phyloP scores from a whole-genome alignment of 257 asterid genomes.

The Salvia hispanica region DNA sequence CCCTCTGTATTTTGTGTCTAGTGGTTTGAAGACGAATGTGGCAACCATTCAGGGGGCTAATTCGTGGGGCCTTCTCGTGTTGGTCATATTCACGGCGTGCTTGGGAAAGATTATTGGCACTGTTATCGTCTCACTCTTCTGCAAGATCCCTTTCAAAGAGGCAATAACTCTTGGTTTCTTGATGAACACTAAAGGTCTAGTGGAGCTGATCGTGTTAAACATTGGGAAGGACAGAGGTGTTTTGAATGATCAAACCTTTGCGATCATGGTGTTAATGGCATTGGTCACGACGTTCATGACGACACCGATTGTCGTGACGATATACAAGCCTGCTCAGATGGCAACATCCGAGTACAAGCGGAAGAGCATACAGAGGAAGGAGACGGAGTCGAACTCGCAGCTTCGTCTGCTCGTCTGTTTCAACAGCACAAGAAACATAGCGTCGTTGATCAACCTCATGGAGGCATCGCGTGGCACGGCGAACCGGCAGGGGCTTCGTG shows the following conservation, averaged over 20 bases:
- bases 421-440: conserved; percentile 27
- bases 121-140: conserved; percentile 36
- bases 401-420: conserved; percentile 24
- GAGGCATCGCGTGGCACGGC: conserved; percentile 55
- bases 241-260: conserved; percentile 55
- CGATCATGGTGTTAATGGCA: conserved; percentile 56
- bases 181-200: conserved; percentile 53
- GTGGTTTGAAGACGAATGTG: conserved; percentile 48
- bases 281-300: conserved; percentile 49
- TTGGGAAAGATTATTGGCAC: conserved; percentile 53
- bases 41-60: conserved; percentile 53
- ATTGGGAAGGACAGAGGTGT: conserved; percentile 53
- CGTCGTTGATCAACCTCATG: conserved; percentile 46
- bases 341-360: conserved; percentile 43
- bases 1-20: conserved; percentile 53
- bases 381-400: conserved; percentile 17
- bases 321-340: conserved; percentile 52
- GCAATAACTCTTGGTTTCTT: conserved; percentile 53
- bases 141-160: conserved; percentile 49
- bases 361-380: conserved; percentile 44
- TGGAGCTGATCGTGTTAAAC: conserved; percentile 55
- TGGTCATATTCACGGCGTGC: conserved; percentile 51
- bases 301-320: conserved; percentile 48
- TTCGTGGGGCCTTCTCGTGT: conserved; percentile 58
- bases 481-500: conserved; percentile 44